Conservation (phyloP, 2,329 filamentous ascomycete genomes). For the Aspergillus felis region DNA sequence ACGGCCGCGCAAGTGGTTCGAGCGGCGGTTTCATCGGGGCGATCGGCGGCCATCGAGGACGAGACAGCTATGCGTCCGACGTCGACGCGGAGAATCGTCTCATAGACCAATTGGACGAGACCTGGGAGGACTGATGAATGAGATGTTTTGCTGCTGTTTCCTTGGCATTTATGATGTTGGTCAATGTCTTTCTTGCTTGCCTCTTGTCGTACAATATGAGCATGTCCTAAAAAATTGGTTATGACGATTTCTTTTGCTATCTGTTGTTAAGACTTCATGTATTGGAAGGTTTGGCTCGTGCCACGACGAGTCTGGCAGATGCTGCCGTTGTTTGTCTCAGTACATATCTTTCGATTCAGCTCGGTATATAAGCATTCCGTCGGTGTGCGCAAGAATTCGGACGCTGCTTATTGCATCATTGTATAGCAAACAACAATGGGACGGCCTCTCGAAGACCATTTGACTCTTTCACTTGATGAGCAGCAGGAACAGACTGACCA, state of each 20-base stretch:
- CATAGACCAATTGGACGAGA: constrained; percentile 94
- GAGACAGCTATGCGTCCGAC: constrained; percentile 14
- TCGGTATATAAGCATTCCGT: not conserved
- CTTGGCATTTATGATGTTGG: not conserved
- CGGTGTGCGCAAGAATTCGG: too few species aligned
- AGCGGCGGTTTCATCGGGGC: constrained; percentile 32
- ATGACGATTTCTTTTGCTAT: not conserved
- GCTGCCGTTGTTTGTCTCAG: too few species aligned
- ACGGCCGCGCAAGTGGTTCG: constrained; percentile 29
- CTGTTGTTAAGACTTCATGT: not conserved
- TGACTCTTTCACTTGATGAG: too few species aligned
- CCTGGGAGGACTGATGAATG: constrained; percentile 72
- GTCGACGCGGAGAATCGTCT: constrained; percentile 85
- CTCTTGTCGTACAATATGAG: not conserved
- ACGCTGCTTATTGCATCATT: too few species aligned
- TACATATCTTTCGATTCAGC: not conserved
- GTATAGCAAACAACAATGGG: too few species aligned
- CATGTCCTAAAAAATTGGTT: not conserved
- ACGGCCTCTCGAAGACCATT: too few species aligned
- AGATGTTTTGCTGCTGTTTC: not conserved
- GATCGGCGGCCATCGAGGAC: constrained; percentile 29
- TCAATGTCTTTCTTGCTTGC: not conserved
- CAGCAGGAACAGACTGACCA: too few species aligned
- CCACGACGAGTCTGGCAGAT: not conserved
- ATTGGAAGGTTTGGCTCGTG: not conserved